A percentile compares a stretch with the other conserved stretches of the same genome.
These are phyloP conservation scores for Piper betle DNA, from an alignment of 164 flowering plant genomes.

Conservation along the genomic window DNA sequence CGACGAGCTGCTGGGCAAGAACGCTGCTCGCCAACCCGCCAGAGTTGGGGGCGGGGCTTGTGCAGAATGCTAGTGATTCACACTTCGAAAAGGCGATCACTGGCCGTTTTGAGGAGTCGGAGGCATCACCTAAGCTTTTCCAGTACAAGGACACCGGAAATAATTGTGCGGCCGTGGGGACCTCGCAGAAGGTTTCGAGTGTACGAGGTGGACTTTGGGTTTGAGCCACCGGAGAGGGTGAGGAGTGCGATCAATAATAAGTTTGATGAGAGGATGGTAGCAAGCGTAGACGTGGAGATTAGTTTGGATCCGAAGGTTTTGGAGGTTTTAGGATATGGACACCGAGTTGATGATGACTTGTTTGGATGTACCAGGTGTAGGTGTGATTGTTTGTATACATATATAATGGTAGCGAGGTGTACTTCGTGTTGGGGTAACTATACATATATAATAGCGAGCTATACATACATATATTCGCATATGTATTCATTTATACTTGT, in stretches of 20 bases:
- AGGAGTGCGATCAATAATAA: conserved; percentile 75
- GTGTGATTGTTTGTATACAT: no score
- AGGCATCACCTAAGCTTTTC: conserved; percentile 53
- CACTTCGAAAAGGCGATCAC: conserved; percentile 65
- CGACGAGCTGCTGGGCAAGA: conserved; percentile 55
- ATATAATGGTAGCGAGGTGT: no score
- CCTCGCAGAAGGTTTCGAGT: conserved; percentile 90
- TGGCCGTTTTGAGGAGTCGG: conserved; percentile 57
- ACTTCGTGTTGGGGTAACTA: no score
- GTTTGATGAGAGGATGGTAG: conserved; percentile 83
- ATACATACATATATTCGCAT: no score
- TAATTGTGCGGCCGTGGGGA: conserved; percentile 83
- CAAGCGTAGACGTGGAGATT: conserved; percentile 75
- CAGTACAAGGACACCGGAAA: conserved; percentile 78
- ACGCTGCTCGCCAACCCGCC: conserved; percentile 31
- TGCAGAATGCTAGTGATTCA: conserved; percentile 39
- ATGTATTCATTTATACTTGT: no score
- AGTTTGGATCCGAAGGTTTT: conserved; percentile 51
- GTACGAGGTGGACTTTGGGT: conserved; percentile 87
- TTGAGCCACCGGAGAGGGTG: conserved; percentile 62
- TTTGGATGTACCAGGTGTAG: background rate
- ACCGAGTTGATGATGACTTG: conserved; percentile 33
- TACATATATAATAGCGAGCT: no score
- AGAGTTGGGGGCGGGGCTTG: conserved; percentile 31
- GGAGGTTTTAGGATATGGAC: conserved; percentile 72